These are phyloP conservation scores for Athelia sp. DNA, from an alignment of 1,284 basidiomycete species.

Conservation along the genomic window DNA sequence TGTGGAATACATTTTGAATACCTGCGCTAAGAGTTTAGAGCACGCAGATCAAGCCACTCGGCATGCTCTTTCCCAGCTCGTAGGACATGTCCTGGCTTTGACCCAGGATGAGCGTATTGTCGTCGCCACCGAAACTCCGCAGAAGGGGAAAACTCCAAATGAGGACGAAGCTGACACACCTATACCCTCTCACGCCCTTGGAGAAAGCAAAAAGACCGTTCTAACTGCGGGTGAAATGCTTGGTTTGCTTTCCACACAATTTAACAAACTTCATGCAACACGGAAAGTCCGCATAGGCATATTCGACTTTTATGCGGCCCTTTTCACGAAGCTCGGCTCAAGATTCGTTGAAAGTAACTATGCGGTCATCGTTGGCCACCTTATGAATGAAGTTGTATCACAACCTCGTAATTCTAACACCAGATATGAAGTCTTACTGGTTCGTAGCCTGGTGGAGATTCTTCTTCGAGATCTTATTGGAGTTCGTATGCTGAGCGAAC, in stretches of 20 bases:
- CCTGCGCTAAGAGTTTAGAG: conserved; percentile 78
- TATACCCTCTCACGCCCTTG: conserved; percentile 41
- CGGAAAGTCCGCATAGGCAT: conserved; percentile 80
- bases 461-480: conserved; percentile 85
- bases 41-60: conserved; percentile 82
- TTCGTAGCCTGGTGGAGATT: conserved; percentile 72
- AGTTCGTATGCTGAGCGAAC: conserved; percentile 85
- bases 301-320: conserved; percentile 83
- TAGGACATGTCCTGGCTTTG: conserved; percentile 80
- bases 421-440: conserved; percentile 72
- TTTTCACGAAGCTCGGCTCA: conserved; percentile 74
- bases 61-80: conserved; percentile 71
- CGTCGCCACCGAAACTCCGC: conserved; percentile 40
- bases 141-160: conserved; percentile 59
- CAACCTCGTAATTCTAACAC: conserved; percentile 47
- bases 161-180: conserved; percentile 45
- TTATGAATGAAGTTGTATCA: conserved; percentile 74
- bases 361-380: conserved; percentile 70
- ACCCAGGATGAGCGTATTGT: conserved; percentile 75
- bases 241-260: conserved; percentile 67
- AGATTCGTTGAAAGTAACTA: conserved; percentile 85
- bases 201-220: conserved; percentile 68
- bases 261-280: conserved; percentile 69
- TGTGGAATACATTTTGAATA: conserved; percentile 67
- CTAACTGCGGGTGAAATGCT: conserved; percentile 83